Evolutionary conservation across 2,329 filamentous ascomycete species (phyloP).

Genomic region (Penicillium expansum): DNA sequence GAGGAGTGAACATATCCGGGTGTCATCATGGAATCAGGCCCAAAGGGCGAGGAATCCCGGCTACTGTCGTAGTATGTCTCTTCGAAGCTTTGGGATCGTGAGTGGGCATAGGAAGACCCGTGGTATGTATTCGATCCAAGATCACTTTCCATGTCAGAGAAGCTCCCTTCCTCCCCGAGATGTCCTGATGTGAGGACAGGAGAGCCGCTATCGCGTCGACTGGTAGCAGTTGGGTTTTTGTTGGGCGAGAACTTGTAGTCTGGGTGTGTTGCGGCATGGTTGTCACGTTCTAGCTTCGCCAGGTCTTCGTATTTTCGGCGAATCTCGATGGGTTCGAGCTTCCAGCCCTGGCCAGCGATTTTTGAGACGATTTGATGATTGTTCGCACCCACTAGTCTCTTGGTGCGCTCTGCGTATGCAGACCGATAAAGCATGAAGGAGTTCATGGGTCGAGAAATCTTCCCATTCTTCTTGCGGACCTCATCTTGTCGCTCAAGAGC

Average conservation of each 20-base stretch:
- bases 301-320: conserved; percentile 73
- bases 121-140: conserved; percentile 14
- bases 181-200: neutral
- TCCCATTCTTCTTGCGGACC: conserved; percentile 65
- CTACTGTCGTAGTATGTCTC: conserved; percentile 30
- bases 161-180: conserved; percentile 6
- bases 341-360: conserved; percentile 85
- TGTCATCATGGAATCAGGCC: conserved; percentile 21
- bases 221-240: conserved; percentile 56
- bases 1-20: conserved; percentile 44
- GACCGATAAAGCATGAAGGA: conserved; percentile 98
- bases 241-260: conserved; percentile 91
- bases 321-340: conserved; percentile 69
- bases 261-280: conserved; percentile 81
- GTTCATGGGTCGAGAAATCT: conserved; percentile 91
- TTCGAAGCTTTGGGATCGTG: conserved; percentile 28
- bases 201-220: conserved; percentile 5
- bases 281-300: conserved; percentile 76
- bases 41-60: conserved; percentile 37
- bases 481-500: conserved; percentile 65
- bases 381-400: conserved; percentile 75
- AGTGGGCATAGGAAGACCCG: conserved; percentile 16
- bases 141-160: conserved; percentile 39
- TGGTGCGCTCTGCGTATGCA: conserved; percentile 82
- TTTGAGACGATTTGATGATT: conserved; percentile 92